Percentiles rank a stretch among this genome's conserved stretches.
Evolutionary conservation across 129 eudicot species (phyloP).

Genomic region (Calendula officinalis): DNA sequence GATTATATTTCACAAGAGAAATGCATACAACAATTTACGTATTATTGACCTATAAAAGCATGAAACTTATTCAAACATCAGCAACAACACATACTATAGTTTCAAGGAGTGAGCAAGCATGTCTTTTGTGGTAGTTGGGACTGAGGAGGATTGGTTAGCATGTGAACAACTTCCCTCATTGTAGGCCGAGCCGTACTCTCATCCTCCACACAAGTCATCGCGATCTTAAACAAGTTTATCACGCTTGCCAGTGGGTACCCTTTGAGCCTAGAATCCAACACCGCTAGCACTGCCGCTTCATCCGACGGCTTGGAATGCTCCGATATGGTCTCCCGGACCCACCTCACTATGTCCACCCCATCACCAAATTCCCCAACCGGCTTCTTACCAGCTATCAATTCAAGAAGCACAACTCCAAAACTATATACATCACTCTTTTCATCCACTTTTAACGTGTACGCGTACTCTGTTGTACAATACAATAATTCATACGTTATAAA

Average conservation of each 20-base stretch:
- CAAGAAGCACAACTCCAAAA: slow-evolving; percentile 84
- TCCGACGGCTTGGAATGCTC: slow-evolving; percentile 64
- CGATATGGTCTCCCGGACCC: slow-evolving; percentile 63
- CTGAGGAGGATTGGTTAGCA: slow-evolving; percentile 67
- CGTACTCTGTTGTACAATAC: slow-evolving; percentile 60
- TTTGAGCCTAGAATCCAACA: slow-evolving; percentile 73
- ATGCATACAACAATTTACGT: slow-evolving; percentile 20
- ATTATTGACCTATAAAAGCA: slow-evolving; percentile 24
- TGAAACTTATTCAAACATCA: slow-evolving; percentile 29
- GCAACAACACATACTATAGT: slow-evolving; percentile 3
- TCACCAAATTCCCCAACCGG: slow-evolving; percentile 95
- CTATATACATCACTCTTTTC: slow-evolving; percentile 95
- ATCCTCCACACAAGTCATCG: slow-evolving; percentile 86
- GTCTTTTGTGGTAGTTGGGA: neutral
- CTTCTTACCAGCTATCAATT: slow-evolving; percentile 73
- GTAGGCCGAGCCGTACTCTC: slow-evolving; percentile 75
- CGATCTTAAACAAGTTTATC: slow-evolving; percentile 68
- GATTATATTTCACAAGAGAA: slow-evolving; percentile 12
- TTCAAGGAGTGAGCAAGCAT: slow-evolving; percentile 41
- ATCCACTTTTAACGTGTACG: slow-evolving; percentile 85
- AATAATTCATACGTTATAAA: neutral
- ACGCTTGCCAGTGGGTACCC: slow-evolving; percentile 55
- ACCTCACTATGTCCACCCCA: slow-evolving; percentile 91
- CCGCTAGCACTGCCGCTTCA: slow-evolving; percentile 60
- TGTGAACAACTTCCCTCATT: slow-evolving; percentile 92